These are phyloP conservation scores for Cercospora sojina DNA, from an alignment of 2,329 filamentous ascomycete species.

Conservation along the genomic window DNA sequence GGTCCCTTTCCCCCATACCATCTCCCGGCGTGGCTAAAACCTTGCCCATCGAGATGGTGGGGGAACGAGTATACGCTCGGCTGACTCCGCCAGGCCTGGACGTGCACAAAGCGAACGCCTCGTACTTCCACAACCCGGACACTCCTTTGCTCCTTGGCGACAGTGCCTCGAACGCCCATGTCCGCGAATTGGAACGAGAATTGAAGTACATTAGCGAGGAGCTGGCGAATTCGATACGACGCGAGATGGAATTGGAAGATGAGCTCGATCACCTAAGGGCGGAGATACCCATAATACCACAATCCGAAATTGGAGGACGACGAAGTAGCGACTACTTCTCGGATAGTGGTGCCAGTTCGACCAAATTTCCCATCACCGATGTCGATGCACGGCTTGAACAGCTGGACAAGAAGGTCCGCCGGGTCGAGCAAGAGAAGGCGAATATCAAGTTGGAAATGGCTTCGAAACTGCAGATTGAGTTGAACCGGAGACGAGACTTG, in stretches of 20 bases:
- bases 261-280: slow-evolving; percentile 82
- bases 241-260: slow-evolving; percentile 96
- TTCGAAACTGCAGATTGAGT: slow-evolving; percentile 83
- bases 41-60: slow-evolving; percentile 36
- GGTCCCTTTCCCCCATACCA: slow-evolving; percentile 57
- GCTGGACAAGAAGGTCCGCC: slow-evolving; percentile 76
- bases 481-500: slow-evolving; percentile 69
- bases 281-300: slow-evolving; percentile 60
- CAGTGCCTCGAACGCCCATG: slow-evolving; percentile 55
- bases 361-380: slow-evolving; percentile 68
- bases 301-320: slow-evolving; percentile 56
- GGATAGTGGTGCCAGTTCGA: slow-evolving; percentile 85
- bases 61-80: slow-evolving; percentile 28
- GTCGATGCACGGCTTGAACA: slow-evolving; percentile 62
- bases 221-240: slow-evolving; percentile 84
- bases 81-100: slow-evolving; percentile 52
- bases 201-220: slow-evolving; percentile 89
- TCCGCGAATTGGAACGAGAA: slow-evolving; percentile 92
- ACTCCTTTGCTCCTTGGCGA: slow-evolving; percentile 45
- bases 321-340: slow-evolving; percentile 97
- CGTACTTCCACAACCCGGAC: slow-evolving; percentile 49
- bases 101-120: slow-evolving; percentile 52
- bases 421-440: slow-evolving; percentile 87
- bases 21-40: slow-evolving; percentile 47
- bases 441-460: slow-evolving; percentile 81